Evolutionary conservation across 805 yeast species (phyloP).

Genomic region (Yarrowia alimentaria): DNA sequence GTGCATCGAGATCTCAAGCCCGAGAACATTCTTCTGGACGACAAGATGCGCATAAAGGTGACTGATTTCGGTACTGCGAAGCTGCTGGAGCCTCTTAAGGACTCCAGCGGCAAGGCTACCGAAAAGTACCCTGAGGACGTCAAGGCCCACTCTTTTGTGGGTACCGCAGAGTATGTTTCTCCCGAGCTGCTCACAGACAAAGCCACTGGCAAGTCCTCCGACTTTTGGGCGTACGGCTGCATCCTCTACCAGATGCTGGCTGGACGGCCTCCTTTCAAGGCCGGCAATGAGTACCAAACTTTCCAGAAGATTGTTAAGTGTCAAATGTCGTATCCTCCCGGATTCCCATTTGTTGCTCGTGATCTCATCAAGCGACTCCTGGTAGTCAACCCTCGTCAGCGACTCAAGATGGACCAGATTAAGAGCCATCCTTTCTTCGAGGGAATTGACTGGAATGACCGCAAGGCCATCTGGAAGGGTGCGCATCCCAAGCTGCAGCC

Average conservation of each 20-base stretch:
- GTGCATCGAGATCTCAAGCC: constrained; percentile 95
- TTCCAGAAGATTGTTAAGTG: constrained; percentile 82
- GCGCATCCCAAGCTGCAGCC: constrained; percentile 69
- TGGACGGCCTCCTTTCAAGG: constrained; percentile 88
- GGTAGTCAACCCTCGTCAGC: constrained; percentile 64
- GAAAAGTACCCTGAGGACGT: constrained; percentile 41
- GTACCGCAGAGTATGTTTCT: constrained; percentile 95
- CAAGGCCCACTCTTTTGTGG: constrained; percentile 72
- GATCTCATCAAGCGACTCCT: constrained; percentile 67
- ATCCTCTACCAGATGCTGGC: constrained; percentile 77
- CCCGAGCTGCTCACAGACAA: constrained; percentile 83
- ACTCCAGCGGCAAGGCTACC: constrained; percentile 33
- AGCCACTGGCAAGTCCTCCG: constrained; percentile 78
- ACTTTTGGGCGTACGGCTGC: constrained; percentile 94
- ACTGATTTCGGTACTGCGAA: constrained; percentile 99
- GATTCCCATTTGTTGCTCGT: constrained; percentile 61
- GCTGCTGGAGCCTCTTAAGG: constrained; percentile 47
- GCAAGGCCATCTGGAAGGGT: constrained; percentile 64
- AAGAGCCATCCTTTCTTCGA: constrained; percentile 72
- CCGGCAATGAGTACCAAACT: constrained; percentile 76
- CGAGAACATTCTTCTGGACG: constrained; percentile 81
- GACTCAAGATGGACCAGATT: constrained; percentile 58
- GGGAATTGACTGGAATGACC: constrained; percentile 67
- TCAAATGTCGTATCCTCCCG: constrained; percentile 68
- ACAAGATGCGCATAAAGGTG: constrained; percentile 82